Evolutionary conservation across 179 eudicot genomes (phyloP), one percentile per base, ranked within the genome.

Genomic region (Patellifolia procumbens): DNA sequence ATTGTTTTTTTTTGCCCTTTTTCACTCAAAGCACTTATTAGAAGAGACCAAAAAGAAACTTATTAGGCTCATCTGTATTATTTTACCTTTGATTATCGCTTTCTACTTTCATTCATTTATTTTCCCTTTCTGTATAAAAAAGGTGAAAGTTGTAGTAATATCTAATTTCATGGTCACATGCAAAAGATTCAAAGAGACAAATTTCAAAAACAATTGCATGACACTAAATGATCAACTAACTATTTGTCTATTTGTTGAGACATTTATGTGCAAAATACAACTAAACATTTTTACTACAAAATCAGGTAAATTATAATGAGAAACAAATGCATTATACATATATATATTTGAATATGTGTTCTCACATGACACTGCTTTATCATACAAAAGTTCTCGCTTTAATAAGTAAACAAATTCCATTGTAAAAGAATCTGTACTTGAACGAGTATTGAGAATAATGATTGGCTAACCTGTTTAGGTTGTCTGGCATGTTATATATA

Each of bases 151-250:
- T 56, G 29, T 56, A 53, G 24, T 53, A 66, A 66, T 66, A 13
- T 24, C 55, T 39, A 6, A 49, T 69, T 69, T 20, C 19, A 46
- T 26, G 39, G 7, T 69, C 73, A 69, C 73, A 69, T 69, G 73
- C 58, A 68, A 43, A 48, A 48, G 59, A 34, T 37, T 51, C 4
- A 29, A 70, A 51, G 16, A 19, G 61, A 51, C 74, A 20, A 52
- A 31, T 11, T 58, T 58, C 34, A 69, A 52, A 70, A 22, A 37
- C 39, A 56, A 37, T 58, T 73, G 76, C 53, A 73, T 73, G 55
- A 51, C 9, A 73, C 45, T 73, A 58, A 73, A 58, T 59, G 22
- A 72, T 6, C 75, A 53, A 55, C 48, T 53, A 53, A 34, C 75
- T n/a, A 24, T 35, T 3, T 55, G 39, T 72, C 75, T n/a, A 24